phyloP scores from a whole-genome alignment of 164 flowering plant species.

The Malania oleifera region DNA sequence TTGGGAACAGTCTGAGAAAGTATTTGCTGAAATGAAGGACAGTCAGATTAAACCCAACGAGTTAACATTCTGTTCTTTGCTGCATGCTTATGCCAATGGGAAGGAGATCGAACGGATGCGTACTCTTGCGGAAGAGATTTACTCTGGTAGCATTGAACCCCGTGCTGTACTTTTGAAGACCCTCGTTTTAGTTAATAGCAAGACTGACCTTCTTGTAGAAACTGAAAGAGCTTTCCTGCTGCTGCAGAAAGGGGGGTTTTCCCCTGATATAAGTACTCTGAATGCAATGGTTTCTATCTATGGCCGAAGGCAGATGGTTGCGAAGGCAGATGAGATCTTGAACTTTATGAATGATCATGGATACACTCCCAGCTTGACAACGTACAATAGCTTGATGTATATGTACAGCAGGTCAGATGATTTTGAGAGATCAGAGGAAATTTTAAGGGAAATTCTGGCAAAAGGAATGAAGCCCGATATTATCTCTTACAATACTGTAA shows the following conservation, averaged over 20 bases:
- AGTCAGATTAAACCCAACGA: conserved; percentile 75
- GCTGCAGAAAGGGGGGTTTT: conserved; percentile 50
- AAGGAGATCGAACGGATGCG: conserved; percentile 61
- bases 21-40: conserved; percentile 75
- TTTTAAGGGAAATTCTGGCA: conserved; percentile 52
- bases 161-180: conserved; percentile 66
- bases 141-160: conserved; percentile 53
- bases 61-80: conserved; percentile 63
- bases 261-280: conserved; percentile 62
- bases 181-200: conserved; percentile 79
- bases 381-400: conserved; percentile 86
- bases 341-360: conserved; percentile 65
- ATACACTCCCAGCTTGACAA: conserved; percentile 74
- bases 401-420: conserved; percentile 70
- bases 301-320: conserved; percentile 75
- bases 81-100: conserved; percentile 91
- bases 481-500: conserved; percentile 78
- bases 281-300: conserved; percentile 88
- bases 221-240: conserved; percentile 75
- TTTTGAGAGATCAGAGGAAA: conserved; percentile 60
- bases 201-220: conserved; percentile 66
- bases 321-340: conserved; percentile 63
- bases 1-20: conserved; percentile 83
- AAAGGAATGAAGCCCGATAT: conserved; percentile 67
- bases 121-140: conserved; percentile 71